Percentiles rank a stretch among this genome's conserved stretches.
These are phyloP conservation scores for Clonostachys byssicola DNA, from an alignment of 2,329 filamentous ascomycete genomes.

Conservation along the genomic window DNA sequence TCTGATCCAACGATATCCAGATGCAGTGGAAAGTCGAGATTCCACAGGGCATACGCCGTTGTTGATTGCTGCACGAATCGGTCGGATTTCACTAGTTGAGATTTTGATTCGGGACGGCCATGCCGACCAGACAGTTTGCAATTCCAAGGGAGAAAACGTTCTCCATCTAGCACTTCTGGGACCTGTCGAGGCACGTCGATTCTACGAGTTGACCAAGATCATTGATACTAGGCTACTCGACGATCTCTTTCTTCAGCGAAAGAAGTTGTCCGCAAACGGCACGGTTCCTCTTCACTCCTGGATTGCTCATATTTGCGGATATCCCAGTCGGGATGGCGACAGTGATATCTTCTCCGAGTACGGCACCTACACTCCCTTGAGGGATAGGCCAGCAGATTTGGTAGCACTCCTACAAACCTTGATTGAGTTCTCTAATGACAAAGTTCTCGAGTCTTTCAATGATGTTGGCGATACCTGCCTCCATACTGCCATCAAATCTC, in stretches of 20 bases:
- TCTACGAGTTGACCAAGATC: slow-evolving; percentile 48
- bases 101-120: slow-evolving; percentile 58
- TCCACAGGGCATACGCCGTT: slow-evolving; percentile 61
- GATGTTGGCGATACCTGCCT: slow-evolving; percentile 62
- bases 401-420: slow-evolving; percentile 42
- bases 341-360: slow-evolving; percentile 4
- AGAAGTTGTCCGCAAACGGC: slow-evolving; percentile 41
- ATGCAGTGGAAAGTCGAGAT: slow-evolving; percentile 58
- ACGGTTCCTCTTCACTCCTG: slow-evolving; percentile 62
- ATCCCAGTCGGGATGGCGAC: slow-evolving; percentile 5
- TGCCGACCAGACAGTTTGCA: slow-evolving; percentile 64
- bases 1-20: slow-evolving; percentile 57
- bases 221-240: slow-evolving; percentile 53
- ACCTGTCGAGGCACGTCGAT: slow-evolving; percentile 21
- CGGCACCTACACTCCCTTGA: slow-evolving; percentile 10
- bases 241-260: slow-evolving; percentile 56
- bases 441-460: slow-evolving; percentile 54
- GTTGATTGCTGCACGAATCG: slow-evolving; percentile 57
- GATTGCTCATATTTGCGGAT: slow-evolving; percentile 29
- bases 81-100: slow-evolving; percentile 50
- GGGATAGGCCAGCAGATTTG: slow-evolving; percentile 17
- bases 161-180: slow-evolving; percentile 51
- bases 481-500: slow-evolving; percentile 46
- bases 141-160: slow-evolving; percentile 62
- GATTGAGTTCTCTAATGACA: slow-evolving; percentile 39